Conservation (phyloP, 371 early-diverging fungal genomes). For the Mucor velutinosus region DNA sequence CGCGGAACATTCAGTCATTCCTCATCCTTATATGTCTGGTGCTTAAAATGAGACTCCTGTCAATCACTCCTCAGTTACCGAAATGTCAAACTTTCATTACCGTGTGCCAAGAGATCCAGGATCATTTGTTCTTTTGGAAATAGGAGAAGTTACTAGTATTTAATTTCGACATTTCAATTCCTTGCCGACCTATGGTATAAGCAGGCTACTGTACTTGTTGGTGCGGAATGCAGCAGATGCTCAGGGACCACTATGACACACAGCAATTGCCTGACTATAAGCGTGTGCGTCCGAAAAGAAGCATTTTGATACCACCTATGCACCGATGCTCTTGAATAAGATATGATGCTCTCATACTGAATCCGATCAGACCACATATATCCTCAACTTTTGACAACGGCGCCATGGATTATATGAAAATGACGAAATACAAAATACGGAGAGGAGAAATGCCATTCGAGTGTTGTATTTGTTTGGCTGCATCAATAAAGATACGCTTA, state of each 20-base stretch:
- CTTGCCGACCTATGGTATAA: neutral
- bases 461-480: neutral
- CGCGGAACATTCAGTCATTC: neutral
- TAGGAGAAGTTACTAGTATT: neutral
- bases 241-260: neutral
- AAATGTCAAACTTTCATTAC: neutral
- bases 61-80: neutral
- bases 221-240: neutral
- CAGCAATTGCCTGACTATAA: too few relatives aligned
- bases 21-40: neutral
- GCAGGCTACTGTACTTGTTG: neutral
- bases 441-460: neutral
- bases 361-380: too few relatives aligned
- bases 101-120: neutral
- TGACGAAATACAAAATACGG: neutral
- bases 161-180: neutral
- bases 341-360: too few relatives aligned
- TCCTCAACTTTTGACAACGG: too few relatives aligned
- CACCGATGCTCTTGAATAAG: too few relatives aligned
- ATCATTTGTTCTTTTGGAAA: neutral
- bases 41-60: neutral
- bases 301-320: neutral
- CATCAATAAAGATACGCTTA: neutral
- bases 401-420: neutral
- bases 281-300: neutral